Percentiles rank a stretch among this genome's conserved stretches.
Evolutionary conservation across 1,284 basidiomycete species (phyloP).

Genomic region (Phylloboletellus chloephorus): DNA sequence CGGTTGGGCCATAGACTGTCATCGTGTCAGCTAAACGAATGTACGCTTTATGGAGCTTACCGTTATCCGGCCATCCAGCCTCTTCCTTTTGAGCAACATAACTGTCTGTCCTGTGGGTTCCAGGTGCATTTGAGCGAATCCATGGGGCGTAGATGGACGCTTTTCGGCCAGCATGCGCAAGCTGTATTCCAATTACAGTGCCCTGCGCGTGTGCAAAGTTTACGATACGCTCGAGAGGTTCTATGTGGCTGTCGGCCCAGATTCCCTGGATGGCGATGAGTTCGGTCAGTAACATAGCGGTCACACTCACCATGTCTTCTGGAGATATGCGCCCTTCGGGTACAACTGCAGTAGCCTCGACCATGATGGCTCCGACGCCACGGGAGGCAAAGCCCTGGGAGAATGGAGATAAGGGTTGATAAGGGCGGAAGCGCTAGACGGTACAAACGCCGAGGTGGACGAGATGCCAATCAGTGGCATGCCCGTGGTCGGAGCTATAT

Average conservation of each 20-base stretch:
- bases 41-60: constrained; percentile 15
- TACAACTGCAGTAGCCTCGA: constrained; percentile 68
- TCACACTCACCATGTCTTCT: constrained; percentile 45
- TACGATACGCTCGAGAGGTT: constrained; percentile 51
- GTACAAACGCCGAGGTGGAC: constrained; percentile 62
- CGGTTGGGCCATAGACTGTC: constrained; percentile 45
- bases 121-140: constrained; percentile 33
- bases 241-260: constrained; percentile 57
- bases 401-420: constrained; percentile 1
- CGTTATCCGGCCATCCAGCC: constrained; percentile 57
- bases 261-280: constrained; percentile 42
- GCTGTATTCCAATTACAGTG: constrained; percentile 50
- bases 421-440: neutral
- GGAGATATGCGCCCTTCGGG: constrained; percentile 77
- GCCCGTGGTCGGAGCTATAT: constrained; percentile 68
- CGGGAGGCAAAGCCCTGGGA: constrained; percentile 52
- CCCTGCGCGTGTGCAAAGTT: constrained; percentile 50
- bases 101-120: constrained; percentile 19
- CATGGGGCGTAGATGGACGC: constrained; percentile 47
- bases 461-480: constrained; percentile 75
- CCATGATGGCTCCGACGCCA: constrained; percentile 57
- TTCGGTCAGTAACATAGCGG: constrained; percentile 1
- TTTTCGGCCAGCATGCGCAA: constrained; percentile 62
- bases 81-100: constrained; percentile 35
- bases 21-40: neutral